phyloP scores from a whole-genome alignment of 2,329 filamentous ascomycete genomes.

The Sporothrix globosa region DNA sequence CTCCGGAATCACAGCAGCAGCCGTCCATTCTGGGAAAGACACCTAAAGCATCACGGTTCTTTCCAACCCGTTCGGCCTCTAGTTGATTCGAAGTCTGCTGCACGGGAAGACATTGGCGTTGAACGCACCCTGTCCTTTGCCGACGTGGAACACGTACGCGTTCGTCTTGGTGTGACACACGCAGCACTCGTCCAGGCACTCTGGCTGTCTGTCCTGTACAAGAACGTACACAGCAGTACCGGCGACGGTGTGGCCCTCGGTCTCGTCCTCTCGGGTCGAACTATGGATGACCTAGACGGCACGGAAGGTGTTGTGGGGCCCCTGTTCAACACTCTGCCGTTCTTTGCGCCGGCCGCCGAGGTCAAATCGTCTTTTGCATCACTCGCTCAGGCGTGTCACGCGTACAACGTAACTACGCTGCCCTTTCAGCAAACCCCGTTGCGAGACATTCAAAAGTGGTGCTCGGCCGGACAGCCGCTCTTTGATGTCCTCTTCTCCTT shows the following conservation, averaged over 20 bases:
- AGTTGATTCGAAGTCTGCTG: constrained; percentile 20
- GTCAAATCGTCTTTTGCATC: constrained; percentile 57
- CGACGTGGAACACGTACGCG: constrained; percentile 57
- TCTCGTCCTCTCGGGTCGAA: constrained; percentile 76
- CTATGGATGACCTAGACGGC: constrained; percentile 67
- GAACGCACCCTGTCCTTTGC: constrained; percentile 45
- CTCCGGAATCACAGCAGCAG: constrained; percentile 52
- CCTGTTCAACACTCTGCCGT: constrained; percentile 87
- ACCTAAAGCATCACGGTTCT: constrained; percentile 49
- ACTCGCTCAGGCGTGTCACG: constrained; percentile 66
- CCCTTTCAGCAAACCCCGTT: constrained; percentile 79
- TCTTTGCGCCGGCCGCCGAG: constrained; percentile 46
- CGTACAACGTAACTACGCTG: constrained; percentile 68
- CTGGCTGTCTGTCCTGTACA: constrained; percentile 68
- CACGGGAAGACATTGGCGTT: constrained; percentile 32
- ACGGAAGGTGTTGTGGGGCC: constrained; percentile 75
- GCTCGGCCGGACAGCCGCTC: constrained; percentile 60
- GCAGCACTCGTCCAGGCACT: constrained; percentile 76
- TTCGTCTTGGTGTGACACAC: constrained; percentile 70
- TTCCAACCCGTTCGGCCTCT: constrained; percentile 37
- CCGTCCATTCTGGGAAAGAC: constrained; percentile 67
- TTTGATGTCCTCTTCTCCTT: constrained; percentile 87
- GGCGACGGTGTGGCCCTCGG: constrained; percentile 63
- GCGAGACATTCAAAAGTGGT: constrained; percentile 80
- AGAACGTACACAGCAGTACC: constrained; percentile 46